These are phyloP conservation scores for Citrullus mucosospermus DNA, from an alignment of 306 rosid species.

Conservation along the genomic window DNA sequence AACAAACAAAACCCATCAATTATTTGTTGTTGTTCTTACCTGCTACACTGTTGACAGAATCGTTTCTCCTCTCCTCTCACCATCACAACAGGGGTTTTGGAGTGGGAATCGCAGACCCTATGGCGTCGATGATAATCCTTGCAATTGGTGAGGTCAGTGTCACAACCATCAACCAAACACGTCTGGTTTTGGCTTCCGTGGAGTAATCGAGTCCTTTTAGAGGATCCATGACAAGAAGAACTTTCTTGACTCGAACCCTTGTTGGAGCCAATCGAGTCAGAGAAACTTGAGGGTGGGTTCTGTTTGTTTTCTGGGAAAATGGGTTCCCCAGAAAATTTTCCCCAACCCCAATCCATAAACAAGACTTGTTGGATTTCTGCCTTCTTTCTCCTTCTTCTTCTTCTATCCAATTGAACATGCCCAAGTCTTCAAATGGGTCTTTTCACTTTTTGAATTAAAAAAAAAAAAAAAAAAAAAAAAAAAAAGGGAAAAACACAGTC, in stretches of 20 bases:
- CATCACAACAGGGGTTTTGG: conserved; percentile 27
- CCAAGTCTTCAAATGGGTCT: conserved; percentile 1
- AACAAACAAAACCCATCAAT: not conserved
- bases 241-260: conserved; percentile 1
- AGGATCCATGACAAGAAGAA: not conserved
- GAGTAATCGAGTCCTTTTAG: not conserved
- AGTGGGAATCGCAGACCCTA: conserved; percentile 36
- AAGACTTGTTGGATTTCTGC: not conserved
- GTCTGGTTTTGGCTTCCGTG: conserved; percentile 11
- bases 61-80: conserved; percentile 28
- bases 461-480: not conserved
- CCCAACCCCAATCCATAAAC: conserved; percentile 81
- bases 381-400: not conserved
- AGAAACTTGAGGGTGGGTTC: not conserved
- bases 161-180: conserved; percentile 33
- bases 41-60: conserved; percentile 53
- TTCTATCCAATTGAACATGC: conserved; percentile 15
- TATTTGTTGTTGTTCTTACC: conserved; percentile 8
- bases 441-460: not conserved
- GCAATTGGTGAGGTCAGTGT: conserved; percentile 23
- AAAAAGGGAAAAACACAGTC: not conserved
- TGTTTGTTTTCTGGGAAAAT: conserved; percentile 23
- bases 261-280: conserved; percentile 11
- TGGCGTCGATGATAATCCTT: conserved; percentile 41
- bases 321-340: conserved; percentile 48